Base-by-base conservation (phyloP, 352 stramenopile genomes). In the Globisporangium irregulare region DNA sequence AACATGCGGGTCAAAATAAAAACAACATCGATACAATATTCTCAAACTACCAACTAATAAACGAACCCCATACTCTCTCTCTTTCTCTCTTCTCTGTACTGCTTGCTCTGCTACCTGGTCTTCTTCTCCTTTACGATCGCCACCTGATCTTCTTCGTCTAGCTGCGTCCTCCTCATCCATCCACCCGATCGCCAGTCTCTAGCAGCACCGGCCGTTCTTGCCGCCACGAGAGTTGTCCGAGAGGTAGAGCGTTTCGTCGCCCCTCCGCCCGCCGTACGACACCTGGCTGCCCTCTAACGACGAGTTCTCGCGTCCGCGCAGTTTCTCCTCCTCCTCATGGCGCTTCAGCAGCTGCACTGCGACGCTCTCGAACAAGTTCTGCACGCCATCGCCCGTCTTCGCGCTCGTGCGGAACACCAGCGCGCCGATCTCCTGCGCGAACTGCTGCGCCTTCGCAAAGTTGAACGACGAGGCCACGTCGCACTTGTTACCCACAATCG, bases 401-500 rank as follows among this genome's bases (percentile, higher is more conserved):
- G 87, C 87, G 63, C 84, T 93, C 48, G 87, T 95, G 50, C 76
- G 75, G 64, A 93, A 93, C n/a, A 86, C 84, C 61, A 90, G 77
- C n/a, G 87, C 87, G 53, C 87, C 87, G 59, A 95, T 95, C 57
- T 94, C 82, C 32, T 86, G 68, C 4, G 86, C 87, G 51, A 93
- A 93, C 65, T 84, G 69, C 63, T 93, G 76, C n/a, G 86, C 86
- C 29, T 86, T 78, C 7, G 69, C 59, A 62, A 93, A 94, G 63
- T 92, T 76, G 38, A 95, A 93, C 12, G 65, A 64, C 12, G 82
- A 87, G 41, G 77, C 53, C 38, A 84, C 80, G 62, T 95, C 87
- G 66, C 81, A 90, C 67, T 95, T 95, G 73, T 95, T 95, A 62
- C 87, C 87, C 48, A 94, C 87, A 20, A 95, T 81, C 12, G 87